A percentile compares a stretch with the other conserved stretches of the same genome.
phyloP scores from a whole-genome alignment of 225 moss, liverwort and hornwort genomes.

The Pseudoscleropodium purum region DNA sequence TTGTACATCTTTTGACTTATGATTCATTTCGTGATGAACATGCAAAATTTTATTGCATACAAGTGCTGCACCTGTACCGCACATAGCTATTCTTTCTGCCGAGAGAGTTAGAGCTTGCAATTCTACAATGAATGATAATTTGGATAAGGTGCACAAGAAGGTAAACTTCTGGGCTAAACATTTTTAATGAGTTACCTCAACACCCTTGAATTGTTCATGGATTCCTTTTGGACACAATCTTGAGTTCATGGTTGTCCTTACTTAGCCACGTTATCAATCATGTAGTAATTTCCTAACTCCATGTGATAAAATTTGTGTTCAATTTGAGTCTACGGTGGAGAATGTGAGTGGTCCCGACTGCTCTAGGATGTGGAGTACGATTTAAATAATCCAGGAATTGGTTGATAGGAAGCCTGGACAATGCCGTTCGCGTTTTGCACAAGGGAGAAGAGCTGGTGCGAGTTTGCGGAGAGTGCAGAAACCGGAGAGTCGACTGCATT shows the following conservation, averaged over 20 bases:
- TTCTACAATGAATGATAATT: not conserved
- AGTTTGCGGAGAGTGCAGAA: constrained; percentile 87
- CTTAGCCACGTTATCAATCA: not conserved
- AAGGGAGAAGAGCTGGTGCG: constrained; percentile 93
- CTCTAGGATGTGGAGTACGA: not conserved
- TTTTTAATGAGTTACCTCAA: not conserved
- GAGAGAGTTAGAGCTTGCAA: not conserved
- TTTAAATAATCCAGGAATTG: not conserved
- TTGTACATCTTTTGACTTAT: not conserved
- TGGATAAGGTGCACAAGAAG: not conserved
- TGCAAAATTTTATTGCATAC: not conserved
- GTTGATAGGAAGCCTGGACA: constrained; percentile 75
- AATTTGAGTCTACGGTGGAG: not conserved
- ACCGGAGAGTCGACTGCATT: constrained; percentile 57
- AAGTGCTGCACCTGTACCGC: not conserved
- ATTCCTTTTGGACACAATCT: not conserved
- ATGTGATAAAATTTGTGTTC: not conserved
- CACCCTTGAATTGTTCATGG: not conserved
- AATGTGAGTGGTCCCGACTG: not conserved
- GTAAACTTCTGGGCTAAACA: not conserved
- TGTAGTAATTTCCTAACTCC: not conserved
- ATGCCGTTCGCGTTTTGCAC: constrained; percentile 99
- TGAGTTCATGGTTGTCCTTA: not conserved
- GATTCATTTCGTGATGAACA: not conserved
- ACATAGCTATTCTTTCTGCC: not conserved